Base-by-base conservation (phyloP, 2,329 filamentous ascomycete genomes). In the Fusarium kyushuense region DNA sequence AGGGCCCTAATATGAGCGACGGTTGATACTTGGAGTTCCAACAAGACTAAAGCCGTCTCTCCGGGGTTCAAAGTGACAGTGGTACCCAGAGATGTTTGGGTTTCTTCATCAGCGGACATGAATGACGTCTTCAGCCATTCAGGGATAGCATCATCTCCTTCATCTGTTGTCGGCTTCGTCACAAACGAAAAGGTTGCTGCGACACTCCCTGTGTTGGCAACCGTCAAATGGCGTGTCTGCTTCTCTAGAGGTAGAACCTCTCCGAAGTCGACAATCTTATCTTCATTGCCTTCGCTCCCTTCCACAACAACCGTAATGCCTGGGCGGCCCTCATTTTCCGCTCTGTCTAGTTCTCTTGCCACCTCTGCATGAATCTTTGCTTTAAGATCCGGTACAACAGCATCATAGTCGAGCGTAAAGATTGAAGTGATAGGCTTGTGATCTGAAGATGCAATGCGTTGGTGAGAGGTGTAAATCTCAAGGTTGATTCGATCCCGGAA, bases 171-270 rank as follows among this genome's bases (percentile, higher is more conserved):
- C 4, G 92, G 90, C 65, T 89, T 89, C 60, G 93, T 90, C 1
- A 94, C 88, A 76, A 99, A 97, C 3, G 86, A 87, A 73, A 97
- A 91, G 0, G 84, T 92, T 1, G 96, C 94, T 4, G 89, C 79
- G 0, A 96, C 93, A 29, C 93, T 86, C 4, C 96, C 91, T 0
- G 96, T 99, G 72, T 99, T 99, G 27, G 96, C 96, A 56, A 99
- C 88, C 0, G 94, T 98, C 42, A 98, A 77, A 5, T 84, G 87
- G 6, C 90, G 86, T 11, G 83, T 84, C 70, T 91, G 88, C 10
- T 84, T 86, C 61, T 90, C 86, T 38, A 90, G 83, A 73, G 91
- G 96, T 4, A 85, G 83, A 3, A 97, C 82, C 5, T 89, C 82
- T 1, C 94, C 94, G 76, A 98, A 96, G 73, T 95, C 88, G 1